Conservation (phyloP, 1,139 yeast genomes). For the Yamadazyma dendronema region DNA sequence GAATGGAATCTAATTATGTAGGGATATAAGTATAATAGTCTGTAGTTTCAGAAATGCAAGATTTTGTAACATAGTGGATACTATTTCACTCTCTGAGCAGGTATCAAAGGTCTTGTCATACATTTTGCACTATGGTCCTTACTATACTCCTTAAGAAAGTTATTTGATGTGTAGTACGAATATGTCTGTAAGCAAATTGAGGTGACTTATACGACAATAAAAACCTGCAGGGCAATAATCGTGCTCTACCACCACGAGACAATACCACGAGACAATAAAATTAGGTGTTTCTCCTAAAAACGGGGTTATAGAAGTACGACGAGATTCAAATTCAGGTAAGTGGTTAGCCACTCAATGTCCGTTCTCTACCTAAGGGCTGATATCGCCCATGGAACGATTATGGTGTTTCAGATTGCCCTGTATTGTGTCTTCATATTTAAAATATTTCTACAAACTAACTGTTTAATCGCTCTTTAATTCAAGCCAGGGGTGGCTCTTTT, state of each 20-base stretch:
- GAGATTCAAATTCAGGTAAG: background rate
- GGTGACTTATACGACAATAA: constrained; percentile 3
- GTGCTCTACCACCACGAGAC: constrained; percentile 3
- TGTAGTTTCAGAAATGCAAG: constrained; percentile 3
- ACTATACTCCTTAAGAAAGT: constrained; percentile 3
- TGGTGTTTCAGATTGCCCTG: background rate
- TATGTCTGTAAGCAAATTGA: constrained; percentile 2
- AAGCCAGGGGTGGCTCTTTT: background rate
- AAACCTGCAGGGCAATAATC: constrained; percentile 4
- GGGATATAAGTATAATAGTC: constrained; percentile 4
- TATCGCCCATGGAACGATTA: background rate
- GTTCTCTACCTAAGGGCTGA: background rate
- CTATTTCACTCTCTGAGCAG: constrained; percentile 3
- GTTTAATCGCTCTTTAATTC: background rate
- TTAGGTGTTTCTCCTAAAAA: background rate
- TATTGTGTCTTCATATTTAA: background rate
- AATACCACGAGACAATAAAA: constrained; percentile 1
- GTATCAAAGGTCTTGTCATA: constrained; percentile 4
- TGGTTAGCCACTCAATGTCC: background rate
- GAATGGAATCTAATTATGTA: constrained; percentile 2
- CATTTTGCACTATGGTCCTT: constrained; percentile 3
- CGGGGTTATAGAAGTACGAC: background rate
- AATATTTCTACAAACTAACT: background rate
- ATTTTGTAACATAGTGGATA: constrained; percentile 2
- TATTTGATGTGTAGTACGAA: constrained; percentile 3